Evolutionary conservation across 352 stramenopile species (phyloP), one percentile per base, ranked within the genome.

Genomic region (Thalassiosira livingstoniorum): DNA sequence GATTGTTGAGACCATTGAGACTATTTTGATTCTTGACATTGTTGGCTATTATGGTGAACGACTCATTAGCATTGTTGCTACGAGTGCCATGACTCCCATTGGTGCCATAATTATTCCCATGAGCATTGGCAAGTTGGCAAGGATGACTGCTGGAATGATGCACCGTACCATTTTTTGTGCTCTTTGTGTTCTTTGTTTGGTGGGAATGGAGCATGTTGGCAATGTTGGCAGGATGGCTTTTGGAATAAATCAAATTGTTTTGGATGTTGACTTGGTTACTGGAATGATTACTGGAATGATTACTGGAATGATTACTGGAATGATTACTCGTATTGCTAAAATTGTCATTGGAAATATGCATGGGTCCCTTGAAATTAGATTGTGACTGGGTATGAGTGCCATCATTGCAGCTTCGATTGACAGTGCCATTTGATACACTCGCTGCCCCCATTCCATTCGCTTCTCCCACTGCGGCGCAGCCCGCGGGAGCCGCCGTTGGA

Each of bases 371-470:
- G 39, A 15, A 47, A 47, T 18, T 47, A 15, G 15, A 18, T 47
- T 7, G 39, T 47, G 15, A 18, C 39, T 47, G 39, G 39, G 7
- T 23, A n/a, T 58, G 47, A n/a, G 4, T 58, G 47, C 5, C 27
- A 27, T n/a, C 27, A n/a, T 58, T 58, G 47, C 47, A 29, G 47
- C n/a, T 58, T 11, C 47, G 21, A n/a, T n/a, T 58, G 47, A 51
- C 18, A 18, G 42, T 18, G 42, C n/a, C n/a, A n/a, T n/a, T n/a
- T n/a, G n/a, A n/a, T n/a, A n/a, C n/a, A n/a, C n/a, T n/a, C n/a
- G n/a, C n/a, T n/a, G n/a, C n/a, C n/a, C n/a, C n/a, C n/a, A n/a
- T n/a, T n/a, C n/a, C n/a, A n/a, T n/a, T n/a, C n/a, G n/a, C n/a
- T n/a, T n/a, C n/a, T n/a, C n/a, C n/a, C n/a, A n/a, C n/a, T n/a